Base-by-base conservation (phyloP, 306 rosid genomes). In the Lathyrus oleraceus region DNA sequence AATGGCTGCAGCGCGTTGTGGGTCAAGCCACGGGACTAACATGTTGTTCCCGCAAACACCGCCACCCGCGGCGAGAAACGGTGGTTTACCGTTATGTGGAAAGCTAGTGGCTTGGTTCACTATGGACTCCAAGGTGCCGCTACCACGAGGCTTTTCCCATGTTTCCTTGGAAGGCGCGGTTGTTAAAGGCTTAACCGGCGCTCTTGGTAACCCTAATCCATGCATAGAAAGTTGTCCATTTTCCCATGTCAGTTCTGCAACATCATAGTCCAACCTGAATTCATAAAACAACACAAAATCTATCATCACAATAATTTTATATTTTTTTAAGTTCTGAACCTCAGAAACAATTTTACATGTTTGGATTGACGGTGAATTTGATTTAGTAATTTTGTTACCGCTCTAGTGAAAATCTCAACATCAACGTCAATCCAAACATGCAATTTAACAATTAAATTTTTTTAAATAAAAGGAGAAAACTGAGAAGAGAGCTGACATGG, bases 191-290 rank as follows among this genome's bases (percentile, higher is more conserved):
- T 86, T 88, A 1, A n/a, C 72, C 14, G 80, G 78, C 59, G 69
- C 65, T 6, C 87, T 84, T 9, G 89, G 96, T 5, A 73, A 72
- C 19, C 97, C 99, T 38, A 94, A 68, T 10, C 89, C 95, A 72
- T 91, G 96, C 95, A 94, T 85, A 61, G 92, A 77, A 52, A 86
- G 39, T 23, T 91, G 96, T 6, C 99, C 99, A 36, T 94, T 94
- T 76, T 87, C 86, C 99, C 99, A 94, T 70, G 91, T 94, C 9
- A 94, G 86, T 61, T 94, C 99, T 0, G 99, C 89, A 10, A 91
- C 86, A 66, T 91, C 95, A 69, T 86, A 94, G 74, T 84, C 88
- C 19, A 80, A 61, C 95, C 97, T 94, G 87, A 51, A 76, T 3
- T 53, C 42, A 74, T 15, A 13, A 58, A 36, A 5, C 8, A 16